These are phyloP conservation scores for Saccharomycopsis babjevae DNA, from an alignment of 805 yeast genomes.

Conservation along the genomic window DNA sequence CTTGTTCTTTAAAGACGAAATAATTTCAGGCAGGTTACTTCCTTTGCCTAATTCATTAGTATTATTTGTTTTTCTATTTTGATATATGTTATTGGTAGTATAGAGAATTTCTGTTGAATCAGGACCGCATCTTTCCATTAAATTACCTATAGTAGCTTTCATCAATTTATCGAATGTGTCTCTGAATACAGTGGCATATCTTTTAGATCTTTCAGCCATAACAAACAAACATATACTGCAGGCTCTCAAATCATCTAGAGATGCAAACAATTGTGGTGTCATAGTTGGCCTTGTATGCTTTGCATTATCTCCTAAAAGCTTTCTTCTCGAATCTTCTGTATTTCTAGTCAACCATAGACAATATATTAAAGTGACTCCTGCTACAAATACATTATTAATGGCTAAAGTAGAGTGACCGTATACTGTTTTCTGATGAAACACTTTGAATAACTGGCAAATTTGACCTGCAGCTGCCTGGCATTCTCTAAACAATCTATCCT, in stretches of 20 bases:
- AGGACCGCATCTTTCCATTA: conserved; percentile 54
- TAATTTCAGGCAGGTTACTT: not conserved
- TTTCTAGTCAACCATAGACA: conserved; percentile 60
- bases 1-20: not conserved
- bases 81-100: not conserved
- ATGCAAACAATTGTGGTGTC: conserved; percentile 41
- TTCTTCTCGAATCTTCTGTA: conserved; percentile 46
- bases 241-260: conserved; percentile 53
- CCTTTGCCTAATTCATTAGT: not conserved
- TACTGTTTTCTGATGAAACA: conserved; percentile 51
- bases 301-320: conserved; percentile 43
- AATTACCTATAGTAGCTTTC: conserved; percentile 53
- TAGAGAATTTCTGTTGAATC: conserved; percentile 49
- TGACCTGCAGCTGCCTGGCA: conserved; percentile 69
- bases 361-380: conserved; percentile 57
- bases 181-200: conserved; percentile 48
- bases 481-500: conserved; percentile 48
- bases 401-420: conserved; percentile 57
- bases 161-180: conserved; percentile 60
- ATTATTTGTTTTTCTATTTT: not conserved
- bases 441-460: conserved; percentile 53
- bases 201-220: conserved; percentile 52
- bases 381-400: conserved; percentile 56
- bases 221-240: conserved; percentile 56
- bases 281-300: conserved; percentile 52